Evolutionary conservation across 768 basidiomycete genomes (phyloP).

Genomic region (Solioccasus polychromus): DNA sequence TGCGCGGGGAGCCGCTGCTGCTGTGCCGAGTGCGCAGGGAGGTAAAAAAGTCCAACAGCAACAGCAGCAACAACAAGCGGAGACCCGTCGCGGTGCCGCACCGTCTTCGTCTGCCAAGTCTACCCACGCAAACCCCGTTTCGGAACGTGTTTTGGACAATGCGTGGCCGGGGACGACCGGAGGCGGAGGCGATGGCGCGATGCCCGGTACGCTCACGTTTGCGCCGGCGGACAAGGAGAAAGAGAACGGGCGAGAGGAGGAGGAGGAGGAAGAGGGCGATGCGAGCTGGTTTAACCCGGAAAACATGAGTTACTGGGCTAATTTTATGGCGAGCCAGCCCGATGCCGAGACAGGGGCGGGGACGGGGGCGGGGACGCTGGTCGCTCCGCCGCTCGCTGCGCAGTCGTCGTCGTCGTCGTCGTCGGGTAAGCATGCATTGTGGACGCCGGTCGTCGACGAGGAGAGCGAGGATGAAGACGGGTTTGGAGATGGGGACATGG

Average conservation of each 20-base stretch:
- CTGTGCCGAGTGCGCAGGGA: constrained; percentile 7
- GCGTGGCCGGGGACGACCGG: constrained; percentile 15
- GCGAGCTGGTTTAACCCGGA: constrained; percentile 27
- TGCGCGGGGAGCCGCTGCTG: constrained; percentile 9
- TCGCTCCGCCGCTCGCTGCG: constrained; percentile 2
- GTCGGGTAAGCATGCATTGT: constrained; percentile 21
- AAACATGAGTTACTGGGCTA: constrained; percentile 28
- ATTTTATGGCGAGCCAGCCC: constrained; percentile 20
- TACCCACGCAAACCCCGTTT: constrained; percentile 12
- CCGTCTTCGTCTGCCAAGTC: constrained; percentile 9
- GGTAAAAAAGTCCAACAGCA: constrained; percentile 19
- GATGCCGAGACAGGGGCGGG: no score
- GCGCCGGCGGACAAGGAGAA: background rate
- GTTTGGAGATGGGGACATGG: constrained; percentile 13
- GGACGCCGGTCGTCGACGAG: constrained; percentile 20
- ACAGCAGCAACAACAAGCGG: constrained; percentile 9
- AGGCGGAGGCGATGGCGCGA: constrained; percentile 6
- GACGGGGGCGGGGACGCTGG: constrained; percentile 3
- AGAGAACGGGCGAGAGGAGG: constrained; percentile 10
- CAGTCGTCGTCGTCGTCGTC: background rate
- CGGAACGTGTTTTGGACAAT: no score
- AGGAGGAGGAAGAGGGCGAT: constrained; percentile 20
- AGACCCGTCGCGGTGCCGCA: constrained; percentile 6
- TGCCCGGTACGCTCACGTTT: constrained; percentile 8
- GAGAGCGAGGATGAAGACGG: constrained; percentile 26